Evolutionary conservation across 2,329 filamentous ascomycete species (phyloP), one percentile per base, ranked within the genome.

Genomic region (Colletotrichum sp.): DNA sequence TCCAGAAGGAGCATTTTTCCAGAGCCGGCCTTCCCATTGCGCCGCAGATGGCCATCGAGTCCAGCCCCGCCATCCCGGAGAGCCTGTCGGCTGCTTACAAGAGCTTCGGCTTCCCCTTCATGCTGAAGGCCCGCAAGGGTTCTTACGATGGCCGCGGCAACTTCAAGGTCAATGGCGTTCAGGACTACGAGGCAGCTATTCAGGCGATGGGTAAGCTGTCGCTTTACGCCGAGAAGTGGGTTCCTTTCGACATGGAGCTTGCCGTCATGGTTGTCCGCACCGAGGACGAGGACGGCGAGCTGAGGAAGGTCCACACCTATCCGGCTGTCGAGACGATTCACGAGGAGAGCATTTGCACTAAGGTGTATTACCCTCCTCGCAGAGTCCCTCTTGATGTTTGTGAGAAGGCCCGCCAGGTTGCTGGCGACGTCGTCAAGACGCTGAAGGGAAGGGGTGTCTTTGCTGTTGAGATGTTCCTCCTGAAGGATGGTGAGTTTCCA

Each of bases 201-300:
- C 86, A 93, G 73, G 91, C 92, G 2, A 89, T 98, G 65, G 92
- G 92, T 56, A 91, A 90, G 18, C 86, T 95, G 24, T 91, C 93
- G 4, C 88, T 98, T 56, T 98, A 98, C 81, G 96, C 95, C 0
- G 96, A 98, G 86, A 95, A 95, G 84, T 98, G 94, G 91, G 93
- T 94, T 15, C 91, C 94, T 26, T 98, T 98, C 84, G 90, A 90
- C 79, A 93, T 94, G 86, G 96, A 98, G 86, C 87, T 98, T 69
- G 95, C 97, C 7, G 96, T 98, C 79, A 98, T 98, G 93, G 96
- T 98, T 10, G 92, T 98, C 73, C 94, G 98, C 81, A 98, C 95
- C 1, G 94, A 96, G 81, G 93, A 97, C 78, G 85, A 87, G 60
- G 83, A 87, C 4, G 89, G 89, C 1, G 85, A 85, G 16, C 82